Base-by-base conservation (phyloP, 345 rosid species). In the Citropsis articulata region DNA sequence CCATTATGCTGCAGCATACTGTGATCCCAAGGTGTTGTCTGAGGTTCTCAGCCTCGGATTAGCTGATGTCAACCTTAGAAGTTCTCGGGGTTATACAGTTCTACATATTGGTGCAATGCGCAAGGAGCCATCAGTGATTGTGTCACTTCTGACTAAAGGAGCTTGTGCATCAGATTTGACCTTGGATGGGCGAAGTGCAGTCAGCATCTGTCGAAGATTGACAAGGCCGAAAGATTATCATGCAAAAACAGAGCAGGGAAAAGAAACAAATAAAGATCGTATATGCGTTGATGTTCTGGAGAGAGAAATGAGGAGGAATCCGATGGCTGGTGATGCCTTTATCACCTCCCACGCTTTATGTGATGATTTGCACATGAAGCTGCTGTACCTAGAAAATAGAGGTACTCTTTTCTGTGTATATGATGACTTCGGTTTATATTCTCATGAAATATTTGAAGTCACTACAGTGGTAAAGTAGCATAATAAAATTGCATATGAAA, bases 41-140 rank as follows among this genome's bases (percentile, higher is more conserved):
- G 91, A 94, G 87, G 85, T 96, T 83, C 94, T 96, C 64, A 68
- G 83, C 82, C 84, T 96, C 64, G 81, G 87, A 63, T 82, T 84
- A 79, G 95, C 97, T 83, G 83, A 94, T 84, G 91, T 94, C 59
- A 96, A 91, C 82, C 90, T 83, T 77, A 82, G 89, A 74, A 90
- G 91, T 81, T 86, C 89, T 2, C 84, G 95, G 30, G 99, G 98
- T 53, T 92, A 89, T 71, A 88, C 99, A 0, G 94, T 91, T 77
- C 97, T 96, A 19, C 99, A 96, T 71, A 75, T 92, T 30, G 97
- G 97, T 81, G 97, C 98, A 59, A 94, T 90, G 94, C 90, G 94
- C 61, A 92, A 88, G 82, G 95, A 94, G 79, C 95, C 98, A 9
- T 84, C 85, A 0, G 84, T 96, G 14, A 86, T 96, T 61, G 84